Evolutionary conservation across 768 basidiomycete genomes (phyloP).

Genomic region (Galerina sulciceps): DNA sequence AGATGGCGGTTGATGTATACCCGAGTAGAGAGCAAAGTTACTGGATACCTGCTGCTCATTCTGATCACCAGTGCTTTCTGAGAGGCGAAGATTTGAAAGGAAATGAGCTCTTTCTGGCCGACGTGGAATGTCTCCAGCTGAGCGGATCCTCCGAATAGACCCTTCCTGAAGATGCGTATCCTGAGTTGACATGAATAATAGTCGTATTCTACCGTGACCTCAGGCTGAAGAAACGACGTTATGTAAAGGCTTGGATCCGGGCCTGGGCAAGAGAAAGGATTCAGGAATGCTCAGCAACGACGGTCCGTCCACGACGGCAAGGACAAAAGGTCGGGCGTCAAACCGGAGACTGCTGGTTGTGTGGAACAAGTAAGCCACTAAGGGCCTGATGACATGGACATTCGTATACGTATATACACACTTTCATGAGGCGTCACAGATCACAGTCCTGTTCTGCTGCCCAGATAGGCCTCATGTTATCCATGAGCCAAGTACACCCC

Average conservation of each 20-base stretch:
- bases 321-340: neutral
- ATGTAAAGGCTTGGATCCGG: neutral
- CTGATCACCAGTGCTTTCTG: slow-evolving; percentile 4
- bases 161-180: slow-evolving; percentile 25
- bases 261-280: neutral
- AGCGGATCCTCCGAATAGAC: slow-evolving; percentile 39
- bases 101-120: slow-evolving; percentile 26
- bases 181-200: slow-evolving; percentile 20
- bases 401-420: too few species aligned
- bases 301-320: neutral
- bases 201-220: neutral
- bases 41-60: neutral
- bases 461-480: too few species aligned
- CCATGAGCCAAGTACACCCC: too few species aligned
- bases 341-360: neutral
- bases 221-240: neutral
- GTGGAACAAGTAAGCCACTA: too few species aligned
- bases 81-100: slow-evolving; percentile 1
- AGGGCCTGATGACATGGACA: too few species aligned
- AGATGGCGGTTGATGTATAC: neutral
- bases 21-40: neutral
- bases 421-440: too few species aligned
- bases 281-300: neutral
- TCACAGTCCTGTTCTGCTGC: too few species aligned
- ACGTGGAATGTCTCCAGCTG: slow-evolving; percentile 42